These are phyloP conservation scores for Microbotryum violaceum DNA, from an alignment of 1,284 basidiomycete species.

Conservation along the genomic window DNA sequence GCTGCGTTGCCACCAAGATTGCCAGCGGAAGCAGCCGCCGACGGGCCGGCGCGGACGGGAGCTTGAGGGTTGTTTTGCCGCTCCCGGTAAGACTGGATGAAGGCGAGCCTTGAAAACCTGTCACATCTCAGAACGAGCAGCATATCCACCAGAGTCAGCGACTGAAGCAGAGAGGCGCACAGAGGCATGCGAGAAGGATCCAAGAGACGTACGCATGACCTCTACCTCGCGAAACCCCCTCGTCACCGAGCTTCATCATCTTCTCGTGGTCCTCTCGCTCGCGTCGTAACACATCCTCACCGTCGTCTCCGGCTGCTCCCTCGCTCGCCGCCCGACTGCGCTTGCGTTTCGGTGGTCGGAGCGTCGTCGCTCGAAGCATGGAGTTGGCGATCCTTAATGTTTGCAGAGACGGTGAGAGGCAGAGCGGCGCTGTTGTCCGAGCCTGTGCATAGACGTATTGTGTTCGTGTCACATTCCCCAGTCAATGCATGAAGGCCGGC, in stretches of 20 bases:
- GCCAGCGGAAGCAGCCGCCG: too few relatives aligned
- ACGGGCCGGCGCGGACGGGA: background rate
- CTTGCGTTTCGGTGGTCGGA: conserved; percentile 29
- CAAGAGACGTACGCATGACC: conserved; percentile 23
- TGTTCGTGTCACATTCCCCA: conserved; percentile 15
- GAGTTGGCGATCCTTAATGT: conserved; percentile 34
- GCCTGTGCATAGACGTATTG: conserved; percentile 10
- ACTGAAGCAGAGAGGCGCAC: background rate
- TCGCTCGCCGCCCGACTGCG: conserved; percentile 20
- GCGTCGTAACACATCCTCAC: conserved; percentile 12
- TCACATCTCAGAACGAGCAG: too few relatives aligned
- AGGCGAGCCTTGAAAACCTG: conserved; percentile 34
- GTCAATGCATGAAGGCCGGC: conserved; percentile 32
- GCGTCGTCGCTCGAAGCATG: conserved; percentile 32
- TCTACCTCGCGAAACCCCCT: conserved; percentile 22
- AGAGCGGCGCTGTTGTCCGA: conserved; percentile 32
- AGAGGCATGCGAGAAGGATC: background rate
- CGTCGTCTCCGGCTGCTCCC: conserved; percentile 11
- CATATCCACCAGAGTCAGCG: background rate
- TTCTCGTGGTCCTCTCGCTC: conserved; percentile 27
- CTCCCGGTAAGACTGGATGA: conserved; percentile 34
- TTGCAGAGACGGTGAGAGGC: conserved; percentile 33
- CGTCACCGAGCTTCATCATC: conserved; percentile 30
- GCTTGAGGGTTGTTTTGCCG: conserved; percentile 22
- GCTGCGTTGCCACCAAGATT: background rate